Evolutionary conservation across 257 asterid genomes (phyloP), one percentile per base, ranked within the genome.

Genomic region (Solanum bulbocastanum): DNA sequence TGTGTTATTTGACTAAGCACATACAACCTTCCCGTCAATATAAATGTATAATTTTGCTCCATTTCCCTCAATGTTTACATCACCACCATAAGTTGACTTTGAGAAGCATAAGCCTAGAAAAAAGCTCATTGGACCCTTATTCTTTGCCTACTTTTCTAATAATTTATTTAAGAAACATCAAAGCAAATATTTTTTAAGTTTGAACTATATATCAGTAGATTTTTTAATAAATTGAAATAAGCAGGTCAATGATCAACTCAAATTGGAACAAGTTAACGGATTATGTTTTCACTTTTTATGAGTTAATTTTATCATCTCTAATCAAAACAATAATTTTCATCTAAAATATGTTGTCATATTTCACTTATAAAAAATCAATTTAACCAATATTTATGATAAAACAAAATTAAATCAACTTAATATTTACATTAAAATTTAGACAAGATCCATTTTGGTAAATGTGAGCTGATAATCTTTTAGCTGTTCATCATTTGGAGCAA

Each of bases 381-480:
- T 1, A 68, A 68, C 3, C 33, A 6, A 14, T 68, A 5, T 68
- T 25, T 65, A 65, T 0, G 11, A 11, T 65, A 4, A 4, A 25
- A 65, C 3, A 10, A 65, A 65, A 1, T 25, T 5, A 65, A 10
- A 25, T 65, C 15, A n/a, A 65, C 8, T 65, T 16, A n/a, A 65
- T 65, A 1, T 10, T 65, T 4, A 12, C 15, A n/a, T n/a, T 66
- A 66, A 66, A 66, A 13, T 66, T 27, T 27, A 13, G 36, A 68
- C 60, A 40, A 13, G 84, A 79, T 79, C 84, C 65, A 42, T 79
- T 79, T 79, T 79, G 40, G 36, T 79, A 44, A 25, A 15, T 44
- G 84, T 79, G 84, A 79, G 25, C 10, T 79, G 6, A 79, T 25
- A 23, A 79, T n/a, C 16, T 79, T 79, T 79, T 79, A 79, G 39